Base-by-base conservation (phyloP, 306 rosid species). In the Dryas alaskensis region DNA sequence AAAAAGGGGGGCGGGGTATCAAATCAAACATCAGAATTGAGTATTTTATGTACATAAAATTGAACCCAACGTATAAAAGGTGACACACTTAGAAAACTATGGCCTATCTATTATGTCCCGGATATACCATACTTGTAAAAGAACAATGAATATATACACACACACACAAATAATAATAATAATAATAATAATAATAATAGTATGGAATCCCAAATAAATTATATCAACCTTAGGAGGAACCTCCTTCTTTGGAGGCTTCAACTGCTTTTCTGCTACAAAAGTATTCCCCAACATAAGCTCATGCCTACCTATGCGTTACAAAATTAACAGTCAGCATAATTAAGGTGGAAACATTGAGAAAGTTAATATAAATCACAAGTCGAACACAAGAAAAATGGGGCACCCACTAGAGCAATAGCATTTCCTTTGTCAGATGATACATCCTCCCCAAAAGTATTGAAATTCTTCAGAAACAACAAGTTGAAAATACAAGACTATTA, bases 261-360 rank as follows among this genome's bases (percentile, higher is more conserved):
- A 81, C 65, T 87, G 85, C 25, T 57, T 81, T 65, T 85, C 78
- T 1, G 90, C 77, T 25, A 60, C 69, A 70, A 88, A 93, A 78
- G 96, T 89, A 81, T 87, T 88, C 79, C 98, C 98, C 88, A 93
- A 60, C 63, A 76, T 70, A 27, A 93, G 87, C 75, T 93, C 97
- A 79, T 86, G 87, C 82, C 98, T 89, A 39, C 84, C 98, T 93
- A 84, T 43, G 69, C 81, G 87, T 57, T 74, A 52, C 43, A 47
- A 63, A 66, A 64, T 54, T 49, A 22, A 40, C 65, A 55, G 71
- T 14, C 74, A 64, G 45, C 16, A 51, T 59, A 62, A 25, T 44
- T 13, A 12, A 43, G 42, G 8, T 8, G 19, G 1, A 19, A 5
- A 7, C 40, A 54, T 4, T 4, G 10, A n/a, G 6, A 69, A 16